Evolutionary conservation across 108 stramenopile genomes (phyloP), one percentile per base, ranked within the genome.

Genomic region (Discostella stelligeroides): DNA sequence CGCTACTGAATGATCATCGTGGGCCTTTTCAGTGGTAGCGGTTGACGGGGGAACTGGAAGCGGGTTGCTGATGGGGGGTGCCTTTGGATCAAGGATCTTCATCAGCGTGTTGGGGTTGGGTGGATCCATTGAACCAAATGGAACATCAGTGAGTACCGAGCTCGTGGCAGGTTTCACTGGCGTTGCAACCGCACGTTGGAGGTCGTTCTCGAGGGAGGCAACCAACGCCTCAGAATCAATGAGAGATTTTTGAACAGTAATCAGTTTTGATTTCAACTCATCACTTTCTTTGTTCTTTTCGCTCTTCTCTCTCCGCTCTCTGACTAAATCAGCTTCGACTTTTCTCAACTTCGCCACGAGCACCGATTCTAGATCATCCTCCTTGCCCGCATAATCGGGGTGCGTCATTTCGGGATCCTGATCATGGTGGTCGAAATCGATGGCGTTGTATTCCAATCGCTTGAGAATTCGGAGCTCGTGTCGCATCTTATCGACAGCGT

Each of bases 1-100:
- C 14, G 90, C 93, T 21, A 94, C 93, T 12, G 93, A 94, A 63
- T 91, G 93, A 68, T 94, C 90, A 64, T 94, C 93, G 21, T 80
- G 70, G 1, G 79, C 81, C 68, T 88, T 84, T 42, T 95, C 93
- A 20, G 78, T 61, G 2, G 66, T 23, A 23, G 79, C 7, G 1
- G 71, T 28, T 12, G 55, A 14, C 1, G 69, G 38, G 64, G 37
- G 42, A n/a, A 30, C 43, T 43, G 79, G 55, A 21, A 73, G 58
- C 4, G 84, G 60, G 24, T 49, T 40, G 27, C 42, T 25, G 10
- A 81, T 59, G 11, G 79, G 66, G 2, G 82, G 77, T 34, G 82
- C 85, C 39, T 70, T 78, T 0, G 90, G 87, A 63, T 95, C 93
- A 27, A 95, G 58, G 10, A 95, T 83, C 42, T 48, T 69, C 38